Percentiles rank a stretch among this genome's conserved stretches.
Evolutionary conservation across 2,329 filamentous ascomycete species (phyloP).

Genomic region (Diaporthe citrichinensis): DNA sequence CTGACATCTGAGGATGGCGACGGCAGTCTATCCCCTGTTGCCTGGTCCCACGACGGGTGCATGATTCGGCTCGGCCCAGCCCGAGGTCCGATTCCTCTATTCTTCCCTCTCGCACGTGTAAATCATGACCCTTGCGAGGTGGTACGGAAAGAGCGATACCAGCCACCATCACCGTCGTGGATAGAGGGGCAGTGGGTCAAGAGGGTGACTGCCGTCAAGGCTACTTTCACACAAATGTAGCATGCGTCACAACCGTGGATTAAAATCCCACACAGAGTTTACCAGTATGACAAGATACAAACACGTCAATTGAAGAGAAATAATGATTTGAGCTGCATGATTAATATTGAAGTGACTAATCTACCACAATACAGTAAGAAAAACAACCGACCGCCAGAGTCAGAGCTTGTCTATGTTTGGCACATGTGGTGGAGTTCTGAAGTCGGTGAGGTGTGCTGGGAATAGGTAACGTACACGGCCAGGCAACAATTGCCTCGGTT

Average conservation of each 20-base stretch:
- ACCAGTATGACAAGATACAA: neutral
- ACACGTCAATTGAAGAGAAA: constrained; percentile 25
- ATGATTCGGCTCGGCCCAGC: constrained; percentile 31
- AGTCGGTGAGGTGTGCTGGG: constrained; percentile 32
- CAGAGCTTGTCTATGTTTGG: neutral
- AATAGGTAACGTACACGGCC: constrained; percentile 40
- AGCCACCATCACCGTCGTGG: constrained; percentile 53
- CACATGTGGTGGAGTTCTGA: constrained; percentile 8
- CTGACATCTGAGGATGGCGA: constrained; percentile 72
- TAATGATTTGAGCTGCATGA: neutral
- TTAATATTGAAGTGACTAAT: constrained; percentile 17
- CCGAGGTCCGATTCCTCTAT: neutral
- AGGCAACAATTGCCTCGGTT: constrained; percentile 34
- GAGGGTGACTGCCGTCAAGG: constrained; percentile 72
- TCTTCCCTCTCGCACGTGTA: constrained; percentile 25
- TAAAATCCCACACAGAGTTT: neutral
- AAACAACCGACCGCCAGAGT: neutral
- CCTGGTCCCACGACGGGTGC: constrained; percentile 68
- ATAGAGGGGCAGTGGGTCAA: constrained; percentile 74
- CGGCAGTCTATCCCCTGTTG: constrained; percentile 78
- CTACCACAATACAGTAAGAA: neutral
- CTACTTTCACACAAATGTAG: constrained; percentile 9
- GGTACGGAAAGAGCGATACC: constrained; percentile 18
- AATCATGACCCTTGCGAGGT: constrained; percentile 9
- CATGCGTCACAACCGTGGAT: neutral